Base-by-base conservation (phyloP, 1,284 basidiomycete species). In the Caloboletus firmus region DNA sequence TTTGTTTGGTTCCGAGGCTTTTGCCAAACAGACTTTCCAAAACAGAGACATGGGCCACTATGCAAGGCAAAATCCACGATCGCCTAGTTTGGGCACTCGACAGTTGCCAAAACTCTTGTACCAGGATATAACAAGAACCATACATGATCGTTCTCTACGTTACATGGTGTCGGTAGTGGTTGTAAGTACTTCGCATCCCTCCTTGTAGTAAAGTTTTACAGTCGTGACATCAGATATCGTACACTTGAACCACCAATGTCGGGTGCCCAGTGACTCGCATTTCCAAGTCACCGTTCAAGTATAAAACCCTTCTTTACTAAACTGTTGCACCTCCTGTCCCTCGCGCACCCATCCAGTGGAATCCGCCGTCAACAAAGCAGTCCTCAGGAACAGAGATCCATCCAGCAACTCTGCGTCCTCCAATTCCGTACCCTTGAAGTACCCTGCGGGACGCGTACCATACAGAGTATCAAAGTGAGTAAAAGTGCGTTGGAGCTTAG, bases 351-450 rank as follows among this genome's bases (percentile, higher is more conserved):
- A 73, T 9, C 72, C 72, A 26, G 66, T 43, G n/a, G 40, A 52
- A 49, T 72, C 58, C 5, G 58, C 56, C 0, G 69, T 72, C 48
- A 72, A 37, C 36, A 62, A 34, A 1, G 73, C 59, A 4, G 54
- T 50, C 44, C 71, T 63, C 49, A 74, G 26, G 51, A 72, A 72
- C 26, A 72, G 17, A 5, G 67, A 60, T 17, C 72, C 72, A 17
- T 74, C 73, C 18, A 74, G 42, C 0, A 62, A 34, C 17, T 56
- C 71, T 1, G 68, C 67, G 0, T 48, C 72, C 31, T 62, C 60
- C 32, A 72, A 51, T 57, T 81, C 79, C 1, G 78, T 79, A 0
- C 55, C 67, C 24, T 52, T 61, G 36, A 72, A 73, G 34, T 70
- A 69, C 3, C 72, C 69, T 1, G 58, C 59, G 0, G 59, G 55